These are phyloP conservation scores for Poterioochromonas sp. DNA, from an alignment of 352 stramenopile genomes.

Conservation along the genomic window DNA sequence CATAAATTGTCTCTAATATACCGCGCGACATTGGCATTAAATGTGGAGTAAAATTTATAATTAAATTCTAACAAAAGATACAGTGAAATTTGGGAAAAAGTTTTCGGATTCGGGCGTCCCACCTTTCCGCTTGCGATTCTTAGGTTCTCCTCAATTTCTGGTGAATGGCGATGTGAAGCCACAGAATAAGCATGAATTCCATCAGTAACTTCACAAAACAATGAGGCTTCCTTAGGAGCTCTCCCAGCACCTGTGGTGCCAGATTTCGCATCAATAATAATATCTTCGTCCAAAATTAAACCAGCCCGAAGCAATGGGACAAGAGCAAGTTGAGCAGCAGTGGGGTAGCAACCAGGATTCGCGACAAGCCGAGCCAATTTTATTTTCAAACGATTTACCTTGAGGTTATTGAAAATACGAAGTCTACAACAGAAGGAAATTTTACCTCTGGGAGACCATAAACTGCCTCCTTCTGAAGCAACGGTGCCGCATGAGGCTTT, in stretches of 20 bases:
- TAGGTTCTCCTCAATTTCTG: conserved; percentile 50
- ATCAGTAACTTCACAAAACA: conserved; percentile 47
- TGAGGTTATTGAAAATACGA: not conserved
- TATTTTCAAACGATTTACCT: conserved; percentile 41
- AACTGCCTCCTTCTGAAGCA: conserved; percentile 50
- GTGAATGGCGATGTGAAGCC: conserved; percentile 45
- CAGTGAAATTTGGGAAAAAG: not conserved
- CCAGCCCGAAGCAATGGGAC: conserved; percentile 43
- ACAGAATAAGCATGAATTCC: conserved; percentile 48
- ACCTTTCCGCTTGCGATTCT: conserved; percentile 36
- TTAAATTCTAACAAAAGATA: conserved; percentile 33
- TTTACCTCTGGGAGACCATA: conserved; percentile 48
- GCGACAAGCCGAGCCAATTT: conserved; percentile 43
- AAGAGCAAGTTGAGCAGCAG: conserved; percentile 47
- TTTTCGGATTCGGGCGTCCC: not conserved
- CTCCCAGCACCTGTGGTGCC: conserved; percentile 47
- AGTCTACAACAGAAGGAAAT: not conserved
- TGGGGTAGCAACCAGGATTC: conserved; percentile 51
- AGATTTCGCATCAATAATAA: conserved; percentile 51
- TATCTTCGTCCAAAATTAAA: conserved; percentile 46
- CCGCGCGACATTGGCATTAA: conserved; percentile 82
- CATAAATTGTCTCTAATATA: conserved; percentile 67
- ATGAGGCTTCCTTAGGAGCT: conserved; percentile 44
- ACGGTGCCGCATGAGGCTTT: conserved; percentile 41
- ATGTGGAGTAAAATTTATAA: conserved; percentile 81